Evolutionary conservation across 805 yeast genomes (phyloP).

Genomic region (Clavispora carvajalis): DNA sequence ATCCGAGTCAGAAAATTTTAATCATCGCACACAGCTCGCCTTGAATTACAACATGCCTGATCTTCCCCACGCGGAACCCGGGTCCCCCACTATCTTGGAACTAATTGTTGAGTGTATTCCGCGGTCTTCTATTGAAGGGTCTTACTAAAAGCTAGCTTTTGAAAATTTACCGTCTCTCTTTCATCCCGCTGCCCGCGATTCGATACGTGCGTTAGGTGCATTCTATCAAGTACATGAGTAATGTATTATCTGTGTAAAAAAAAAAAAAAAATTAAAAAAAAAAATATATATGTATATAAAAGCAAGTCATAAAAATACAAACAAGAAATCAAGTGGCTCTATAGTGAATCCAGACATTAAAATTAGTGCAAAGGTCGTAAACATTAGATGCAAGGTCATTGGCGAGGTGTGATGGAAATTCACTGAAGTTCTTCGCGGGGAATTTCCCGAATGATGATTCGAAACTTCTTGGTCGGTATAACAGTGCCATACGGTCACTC

Average conservation of each 20-base stretch:
- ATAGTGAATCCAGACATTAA: slow-evolving; percentile 1
- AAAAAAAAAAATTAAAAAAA: slow-evolving; percentile 4
- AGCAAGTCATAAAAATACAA: slow-evolving; percentile 2
- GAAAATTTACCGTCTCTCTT: no score
- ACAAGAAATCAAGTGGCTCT: slow-evolving; percentile 1
- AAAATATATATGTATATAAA: neutral
- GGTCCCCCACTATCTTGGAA: no score
- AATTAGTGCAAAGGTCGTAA: slow-evolving; percentile 1
- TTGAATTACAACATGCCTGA: neutral
- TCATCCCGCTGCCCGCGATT: neutral
- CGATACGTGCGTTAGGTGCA: no score
- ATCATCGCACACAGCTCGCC: neutral
- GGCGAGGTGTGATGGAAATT: neutral
- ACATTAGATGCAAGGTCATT: slow-evolving; percentile 1
- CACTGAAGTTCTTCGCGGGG: neutral
- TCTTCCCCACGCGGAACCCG: neutral
- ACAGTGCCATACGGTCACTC: neutral
- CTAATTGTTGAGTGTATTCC: no score
- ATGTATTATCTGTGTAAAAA: neutral
- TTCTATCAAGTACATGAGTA: no score
- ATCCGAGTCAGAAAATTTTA: slow-evolving; percentile 5
- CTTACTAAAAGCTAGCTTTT: no score
- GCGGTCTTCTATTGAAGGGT: no score
- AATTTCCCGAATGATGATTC: neutral
- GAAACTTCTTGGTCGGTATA: neutral